Percentiles rank a stretch among this genome's conserved stretches.
Evolutionary conservation across 371 early-diverging fungal genomes (phyloP).

Genomic region (Haplosporangium sp.): DNA sequence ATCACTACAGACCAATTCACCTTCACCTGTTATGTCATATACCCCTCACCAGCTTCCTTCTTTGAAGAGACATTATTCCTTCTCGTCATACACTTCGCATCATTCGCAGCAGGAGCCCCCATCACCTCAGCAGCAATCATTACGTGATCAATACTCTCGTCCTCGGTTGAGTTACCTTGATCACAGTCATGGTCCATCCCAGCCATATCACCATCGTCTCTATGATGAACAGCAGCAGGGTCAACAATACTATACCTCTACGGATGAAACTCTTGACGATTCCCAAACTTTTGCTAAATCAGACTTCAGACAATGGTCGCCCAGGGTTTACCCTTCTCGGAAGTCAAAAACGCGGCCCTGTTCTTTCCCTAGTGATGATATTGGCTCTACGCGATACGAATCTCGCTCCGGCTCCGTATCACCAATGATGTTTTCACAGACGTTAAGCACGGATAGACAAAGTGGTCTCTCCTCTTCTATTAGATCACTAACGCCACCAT

Average conservation of each 20-base stretch:
- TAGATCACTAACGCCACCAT: constrained; percentile 13
- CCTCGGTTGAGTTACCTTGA: neutral
- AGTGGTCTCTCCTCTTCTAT: neutral
- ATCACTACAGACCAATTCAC: constrained; percentile 39
- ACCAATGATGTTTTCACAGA: neutral
- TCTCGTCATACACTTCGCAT: constrained; percentile 1
- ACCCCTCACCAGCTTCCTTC: neutral
- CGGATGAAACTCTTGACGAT: neutral
- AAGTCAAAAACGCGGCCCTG: neutral
- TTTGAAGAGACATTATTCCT: neutral
- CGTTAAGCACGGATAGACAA: neutral
- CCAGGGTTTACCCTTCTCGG: neutral
- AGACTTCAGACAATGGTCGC: neutral
- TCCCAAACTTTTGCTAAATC: neutral
- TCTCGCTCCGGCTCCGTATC: neutral
- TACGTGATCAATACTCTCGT: neutral
- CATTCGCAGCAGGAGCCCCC: neutral
- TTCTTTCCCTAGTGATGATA: neutral
- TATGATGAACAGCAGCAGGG: neutral
- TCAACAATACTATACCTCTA: neutral
- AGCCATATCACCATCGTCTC: neutral
- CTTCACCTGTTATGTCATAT: constrained; percentile 41
- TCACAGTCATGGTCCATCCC: neutral
- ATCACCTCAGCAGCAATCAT: constrained; percentile 7
- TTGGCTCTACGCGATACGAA: neutral